Evolutionary conservation across 2,329 filamentous ascomycete species (phyloP), one percentile per base, ranked within the genome.

Genomic region (Aureobasidium namibiae): DNA sequence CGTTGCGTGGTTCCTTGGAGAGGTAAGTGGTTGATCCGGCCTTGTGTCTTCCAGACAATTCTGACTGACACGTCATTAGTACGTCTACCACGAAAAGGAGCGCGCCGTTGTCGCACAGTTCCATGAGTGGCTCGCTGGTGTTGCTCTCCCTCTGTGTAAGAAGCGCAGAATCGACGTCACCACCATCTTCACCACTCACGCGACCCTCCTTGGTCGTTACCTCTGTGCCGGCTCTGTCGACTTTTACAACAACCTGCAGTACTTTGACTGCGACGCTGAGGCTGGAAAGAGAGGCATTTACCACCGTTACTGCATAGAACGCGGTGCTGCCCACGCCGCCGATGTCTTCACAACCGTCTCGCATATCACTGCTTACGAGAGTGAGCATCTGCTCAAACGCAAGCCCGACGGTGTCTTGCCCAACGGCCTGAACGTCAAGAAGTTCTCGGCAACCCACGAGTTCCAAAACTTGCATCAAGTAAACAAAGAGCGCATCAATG

Each of bases 291-390:
- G 94, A 68, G 94, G 94, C 61, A 97, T 99, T 72, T 99, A 97
- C 78, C 94, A 99, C 77, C 82, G 94, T 61, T 97, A 97, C 79
- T 97, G 94, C 77, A 95, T 99, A 69, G 94, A 99, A 77, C 87
- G 94, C 64, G 92, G 90, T 48, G 90, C 92, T 23, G 87, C 94
- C 21, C 94, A 99, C 72, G 83, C 90, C 7, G 89, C 88, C 66
- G 94, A 99, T 75, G 94, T 99, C 68, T 97, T 99, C 77, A 99
- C 94, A 23, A 99, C 94, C 1, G 94, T 99, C 61, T 97, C 92
- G 18, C 94, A 97, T 74, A 97, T 99, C 70, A 99, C 94, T 4
- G 94, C 94, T 10, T 97, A 95, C 74, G 94, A 99, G 76, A 95
- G 90, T 69, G 94, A 99, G 78, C 92, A 99, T 76, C 76, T 99